phyloP scores from a whole-genome alignment of 2,329 filamentous ascomycete genomes.

The Neofusicoccum ribis region DNA sequence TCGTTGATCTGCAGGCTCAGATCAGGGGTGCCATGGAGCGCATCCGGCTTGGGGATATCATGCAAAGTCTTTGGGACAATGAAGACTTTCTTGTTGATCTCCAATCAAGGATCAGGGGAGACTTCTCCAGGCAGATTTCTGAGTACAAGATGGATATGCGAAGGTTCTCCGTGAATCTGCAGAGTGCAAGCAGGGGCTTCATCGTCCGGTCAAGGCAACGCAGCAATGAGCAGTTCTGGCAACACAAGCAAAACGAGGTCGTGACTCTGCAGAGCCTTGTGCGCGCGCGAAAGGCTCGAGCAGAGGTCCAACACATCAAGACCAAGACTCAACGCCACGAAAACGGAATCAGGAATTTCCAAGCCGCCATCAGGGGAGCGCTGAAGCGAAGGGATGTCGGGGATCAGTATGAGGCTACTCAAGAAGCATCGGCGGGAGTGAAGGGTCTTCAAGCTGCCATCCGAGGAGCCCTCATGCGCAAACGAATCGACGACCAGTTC shows the following conservation, averaged over 20 bases:
- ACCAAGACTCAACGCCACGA: conserved; percentile 48
- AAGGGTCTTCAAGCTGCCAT: conserved; percentile 56
- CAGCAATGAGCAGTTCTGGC: conserved; percentile 67
- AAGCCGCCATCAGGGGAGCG: conserved; percentile 57
- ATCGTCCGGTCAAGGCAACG: conserved; percentile 66
- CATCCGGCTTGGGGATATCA: conserved; percentile 73
- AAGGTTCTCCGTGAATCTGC: conserved; percentile 74
- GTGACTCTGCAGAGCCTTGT: conserved; percentile 80
- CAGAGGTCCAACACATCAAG: conserved; percentile 48
- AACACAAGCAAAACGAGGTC: conserved; percentile 69
- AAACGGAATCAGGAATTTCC: conserved; percentile 51
- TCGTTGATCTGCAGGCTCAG: conserved; percentile 84
- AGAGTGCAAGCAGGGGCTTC: conserved; percentile 76
- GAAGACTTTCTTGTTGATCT: conserved; percentile 78
- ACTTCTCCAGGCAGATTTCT: conserved; percentile 80
- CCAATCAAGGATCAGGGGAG: conserved; percentile 83
- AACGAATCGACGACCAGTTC: conserved; percentile 49
- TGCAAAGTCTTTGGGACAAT: conserved; percentile 87
- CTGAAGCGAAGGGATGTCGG: conserved; percentile 43
- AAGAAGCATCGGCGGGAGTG: conserved; percentile 59
- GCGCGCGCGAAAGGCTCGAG: conserved; percentile 61
- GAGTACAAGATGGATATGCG: conserved; percentile 82
- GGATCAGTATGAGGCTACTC: conserved; percentile 53
- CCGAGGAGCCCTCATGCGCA: conserved; percentile 66
- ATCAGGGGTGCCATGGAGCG: conserved; percentile 78